Conservation (phyloP, 2,329 filamentous ascomycete species). For the Paracamarosporium sp. region DNA sequence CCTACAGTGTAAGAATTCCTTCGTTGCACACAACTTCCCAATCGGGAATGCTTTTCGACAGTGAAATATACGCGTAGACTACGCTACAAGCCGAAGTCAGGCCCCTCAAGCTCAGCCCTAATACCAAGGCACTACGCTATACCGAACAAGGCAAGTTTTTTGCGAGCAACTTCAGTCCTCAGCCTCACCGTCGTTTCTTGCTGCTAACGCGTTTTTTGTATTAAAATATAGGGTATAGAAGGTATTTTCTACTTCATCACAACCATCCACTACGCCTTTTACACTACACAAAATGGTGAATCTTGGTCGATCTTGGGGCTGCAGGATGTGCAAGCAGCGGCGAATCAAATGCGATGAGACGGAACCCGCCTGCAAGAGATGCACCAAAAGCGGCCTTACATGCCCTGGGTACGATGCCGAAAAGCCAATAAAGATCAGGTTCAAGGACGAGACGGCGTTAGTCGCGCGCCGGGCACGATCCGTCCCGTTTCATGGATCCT, state of each 20-base stretch:
- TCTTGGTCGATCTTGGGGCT: conserved; percentile 3
- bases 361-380: conserved; percentile 9
- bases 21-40: too few relatives aligned
- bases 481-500: not conserved
- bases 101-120: not conserved
- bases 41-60: too few relatives aligned
- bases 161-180: not conserved
- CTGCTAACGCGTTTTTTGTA: not conserved
- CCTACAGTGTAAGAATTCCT: too few relatives aligned
- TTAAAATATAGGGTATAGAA: not conserved
- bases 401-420: conserved; percentile 10
- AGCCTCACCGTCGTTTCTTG: not conserved
- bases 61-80: not conserved
- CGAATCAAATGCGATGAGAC: conserved; percentile 10
- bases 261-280: not conserved
- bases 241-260: too few relatives aligned
- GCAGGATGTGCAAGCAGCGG: conserved; percentile 3
- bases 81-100: not conserved
- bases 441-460: conserved; percentile 9
- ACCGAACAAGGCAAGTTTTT: not conserved
- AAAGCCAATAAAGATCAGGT: conserved; percentile 2
- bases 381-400: conserved; percentile 1
- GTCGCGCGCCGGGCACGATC: not conserved
- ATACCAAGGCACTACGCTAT: not conserved
- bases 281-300: conserved; percentile 1